A percentile compares a stretch with the other conserved stretches of the same genome.
Conservation (phyloP, 2,329 filamentous ascomycete genomes). For the Penicillium corylophilum region DNA sequence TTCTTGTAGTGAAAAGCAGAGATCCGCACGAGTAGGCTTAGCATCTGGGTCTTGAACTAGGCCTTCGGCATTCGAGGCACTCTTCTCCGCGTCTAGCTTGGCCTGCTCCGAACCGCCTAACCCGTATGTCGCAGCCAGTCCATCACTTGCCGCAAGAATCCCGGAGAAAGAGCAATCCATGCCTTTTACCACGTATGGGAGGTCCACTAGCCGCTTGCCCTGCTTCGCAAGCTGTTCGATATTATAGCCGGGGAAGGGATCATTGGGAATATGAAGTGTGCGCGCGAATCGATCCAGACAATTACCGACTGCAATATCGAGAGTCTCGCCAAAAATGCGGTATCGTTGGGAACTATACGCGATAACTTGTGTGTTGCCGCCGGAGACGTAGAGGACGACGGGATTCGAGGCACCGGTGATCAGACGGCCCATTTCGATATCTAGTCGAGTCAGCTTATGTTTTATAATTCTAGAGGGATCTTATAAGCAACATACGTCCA, state of each 20-base stretch:
- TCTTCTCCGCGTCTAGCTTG: slow-evolving; percentile 50
- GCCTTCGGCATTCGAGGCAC: slow-evolving; percentile 18
- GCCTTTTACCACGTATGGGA: slow-evolving; percentile 95
- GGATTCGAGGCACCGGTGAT: slow-evolving; percentile 91
- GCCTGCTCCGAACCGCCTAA: slow-evolving; percentile 39
- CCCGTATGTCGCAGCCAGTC: slow-evolving; percentile 61
- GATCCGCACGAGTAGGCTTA: slow-evolving; percentile 69
- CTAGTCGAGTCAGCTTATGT: slow-evolving; percentile 27
- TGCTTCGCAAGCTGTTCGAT: slow-evolving; percentile 90
- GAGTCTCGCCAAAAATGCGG: slow-evolving; percentile 94
- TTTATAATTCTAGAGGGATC: neutral
- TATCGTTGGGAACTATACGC: slow-evolving; percentile 93
- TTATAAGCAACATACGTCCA: slow-evolving; percentile 57
- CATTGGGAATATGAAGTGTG: slow-evolving; percentile 86
- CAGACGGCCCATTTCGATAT: slow-evolving; percentile 96
- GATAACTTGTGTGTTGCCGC: slow-evolving; percentile 97
- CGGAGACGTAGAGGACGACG: slow-evolving; percentile 91
- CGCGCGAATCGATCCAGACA: slow-evolving; percentile 94
- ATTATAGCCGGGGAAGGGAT: slow-evolving; percentile 95
- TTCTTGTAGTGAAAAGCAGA: slow-evolving; percentile 94
- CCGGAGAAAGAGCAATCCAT: slow-evolving; percentile 98
- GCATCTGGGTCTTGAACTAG: slow-evolving; percentile 35
- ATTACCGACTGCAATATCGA: slow-evolving; percentile 97
- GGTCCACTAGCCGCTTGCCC: slow-evolving; percentile 69
- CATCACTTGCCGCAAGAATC: slow-evolving; percentile 80